Evolutionary conservation across 768 basidiomycete species (phyloP), one percentile per base, ranked within the genome.

Genomic region (Russula compacta): DNA sequence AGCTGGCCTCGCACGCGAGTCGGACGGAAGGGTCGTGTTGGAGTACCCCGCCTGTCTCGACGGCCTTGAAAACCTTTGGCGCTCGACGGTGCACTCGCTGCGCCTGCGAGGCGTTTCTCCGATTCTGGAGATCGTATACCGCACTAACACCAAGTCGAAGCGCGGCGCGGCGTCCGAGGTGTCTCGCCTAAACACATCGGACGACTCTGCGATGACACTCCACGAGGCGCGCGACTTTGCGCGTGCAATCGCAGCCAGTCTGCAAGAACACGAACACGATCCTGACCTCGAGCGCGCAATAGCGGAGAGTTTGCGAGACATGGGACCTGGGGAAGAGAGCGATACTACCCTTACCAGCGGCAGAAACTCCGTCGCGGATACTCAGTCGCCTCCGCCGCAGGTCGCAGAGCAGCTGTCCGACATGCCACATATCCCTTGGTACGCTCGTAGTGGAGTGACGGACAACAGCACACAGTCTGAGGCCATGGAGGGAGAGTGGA

Each of bases 71-170:
- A 62, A 67, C 4, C 63, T 68, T 32, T 81, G 73, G 77, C 64
- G 65, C 21, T 67, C 66, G 46, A 63, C 53, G 1, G 61, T 72
- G 1, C 53, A 24, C 12, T 69, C 59, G 47, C 66, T 71, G 51
- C 57, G 58, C 56, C 58, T 78, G 36, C 40, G 44, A 3, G 68
- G 71, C 21, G 71, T 85, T 12, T 74, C 80, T 56, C 67, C 69
- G 4, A 72, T 68, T 24, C 70, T 84, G 48, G 74, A 80, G 57
- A 64, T 85, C 38, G 71, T 83, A 1, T 87, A 87, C 67, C 82
- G 83, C 32, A 53, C 56, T 6, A 69, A 68, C 33, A 55, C 56
- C 9, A 69, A 68, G 58, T 56, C 15, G 51, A 59, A 44, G 50
- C 63, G 38, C 7, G 15, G 53, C 19, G 14, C 33, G 6, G 55